A percentile compares a stretch with the other conserved stretches of the same genome.
Evolutionary conservation across 495 filamentous ascomycete genomes (phyloP).

Genomic region (Elasticomyces elasticus): DNA sequence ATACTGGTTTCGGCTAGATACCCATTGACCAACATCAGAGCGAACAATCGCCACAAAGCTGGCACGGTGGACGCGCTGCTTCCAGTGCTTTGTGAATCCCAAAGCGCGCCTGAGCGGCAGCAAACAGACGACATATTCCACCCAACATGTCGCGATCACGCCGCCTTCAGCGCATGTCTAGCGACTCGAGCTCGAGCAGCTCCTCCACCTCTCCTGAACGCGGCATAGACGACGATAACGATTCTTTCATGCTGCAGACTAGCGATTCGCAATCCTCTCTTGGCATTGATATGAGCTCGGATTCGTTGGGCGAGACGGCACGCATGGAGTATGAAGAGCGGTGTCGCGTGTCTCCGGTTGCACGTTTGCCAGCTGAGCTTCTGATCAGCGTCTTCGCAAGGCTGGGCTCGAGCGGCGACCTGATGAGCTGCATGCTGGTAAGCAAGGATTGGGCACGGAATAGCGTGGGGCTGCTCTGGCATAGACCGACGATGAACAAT

Average conservation of each 20-base stretch:
- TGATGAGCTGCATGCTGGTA: constrained; percentile 82
- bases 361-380: constrained; percentile 82
- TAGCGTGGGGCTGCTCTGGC: constrained; percentile 88
- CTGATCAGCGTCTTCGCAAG: constrained; percentile 87
- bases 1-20: too few species aligned
- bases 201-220: constrained; percentile 78
- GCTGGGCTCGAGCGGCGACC: constrained; percentile 56
- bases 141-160: constrained; percentile 25
- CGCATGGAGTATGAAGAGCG: constrained; percentile 60
- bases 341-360: constrained; percentile 58
- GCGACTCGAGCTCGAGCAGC: constrained; percentile 45
- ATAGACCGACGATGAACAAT: constrained; percentile 77
- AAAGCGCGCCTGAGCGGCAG: neutral
- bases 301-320: constrained; percentile 44
- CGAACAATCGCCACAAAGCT: too few species aligned
- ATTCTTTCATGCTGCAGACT: constrained; percentile 72
- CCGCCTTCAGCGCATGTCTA: constrained; percentile 21
- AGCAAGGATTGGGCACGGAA: constrained; percentile 89
- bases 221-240: constrained; percentile 69
- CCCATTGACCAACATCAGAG: too few species aligned
- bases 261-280: constrained; percentile 90
- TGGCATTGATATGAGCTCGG: constrained; percentile 36
- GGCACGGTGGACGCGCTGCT: too few species aligned
- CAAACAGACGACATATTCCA: neutral
- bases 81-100: neutral